Conservation (phyloP, 345 rosid species). For the Gossypioides kirkii region DNA sequence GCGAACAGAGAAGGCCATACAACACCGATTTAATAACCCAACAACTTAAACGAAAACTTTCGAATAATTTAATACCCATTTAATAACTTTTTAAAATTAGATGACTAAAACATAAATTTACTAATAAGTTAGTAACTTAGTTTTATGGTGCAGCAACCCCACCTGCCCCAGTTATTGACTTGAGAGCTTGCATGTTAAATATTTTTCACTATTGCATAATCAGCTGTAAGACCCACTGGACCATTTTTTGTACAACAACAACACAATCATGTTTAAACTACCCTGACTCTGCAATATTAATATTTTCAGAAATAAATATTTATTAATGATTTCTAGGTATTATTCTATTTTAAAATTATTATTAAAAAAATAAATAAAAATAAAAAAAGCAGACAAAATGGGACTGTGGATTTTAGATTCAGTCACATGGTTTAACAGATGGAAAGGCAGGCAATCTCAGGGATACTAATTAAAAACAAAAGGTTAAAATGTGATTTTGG, state of each 20-base stretch:
- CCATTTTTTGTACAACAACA: background rate
- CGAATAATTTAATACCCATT: no score
- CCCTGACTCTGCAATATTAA: background rate
- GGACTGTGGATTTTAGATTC: background rate
- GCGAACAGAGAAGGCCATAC: no score
- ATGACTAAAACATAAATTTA: no score
- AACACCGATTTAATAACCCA: no score
- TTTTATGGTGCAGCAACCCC: no score
- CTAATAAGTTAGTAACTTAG: no score
- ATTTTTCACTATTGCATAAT: background rate
- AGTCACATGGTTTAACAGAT: background rate
- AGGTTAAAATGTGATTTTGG: no score
- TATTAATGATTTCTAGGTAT: background rate
- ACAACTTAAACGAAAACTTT: no score
- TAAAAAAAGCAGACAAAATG: constrained; percentile 1
- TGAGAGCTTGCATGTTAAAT: no score
- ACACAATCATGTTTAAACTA: background rate
- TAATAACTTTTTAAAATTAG: no score
- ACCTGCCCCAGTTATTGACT: no score
- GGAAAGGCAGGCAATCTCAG: background rate
- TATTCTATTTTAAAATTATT: background rate
- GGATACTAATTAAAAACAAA: background rate
- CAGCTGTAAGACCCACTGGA: background rate
- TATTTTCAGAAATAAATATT: background rate
- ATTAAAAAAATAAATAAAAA: no score